Evolutionary conservation across 805 yeast species (phyloP).

Genomic region (Metschnikowia kunwiensis): DNA sequence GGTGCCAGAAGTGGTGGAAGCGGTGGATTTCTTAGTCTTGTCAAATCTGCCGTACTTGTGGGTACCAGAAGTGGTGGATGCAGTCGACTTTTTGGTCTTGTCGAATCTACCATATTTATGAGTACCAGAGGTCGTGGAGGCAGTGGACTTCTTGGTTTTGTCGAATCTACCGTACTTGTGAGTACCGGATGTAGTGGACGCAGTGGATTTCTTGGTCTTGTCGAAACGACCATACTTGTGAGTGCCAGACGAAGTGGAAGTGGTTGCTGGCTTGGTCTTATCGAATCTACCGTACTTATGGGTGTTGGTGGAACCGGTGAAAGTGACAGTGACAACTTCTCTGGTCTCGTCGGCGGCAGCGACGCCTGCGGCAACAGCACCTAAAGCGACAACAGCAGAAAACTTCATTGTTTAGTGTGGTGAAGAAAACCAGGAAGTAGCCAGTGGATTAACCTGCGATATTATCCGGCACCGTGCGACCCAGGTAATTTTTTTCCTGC

Average conservation of each 20-base stretch:
- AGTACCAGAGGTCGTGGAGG: conserved; percentile 26
- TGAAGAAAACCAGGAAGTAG: too few relatives aligned
- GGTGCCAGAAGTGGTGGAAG: conserved; percentile 33
- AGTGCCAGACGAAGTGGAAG: conserved; percentile 17
- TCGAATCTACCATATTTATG: conserved; percentile 26
- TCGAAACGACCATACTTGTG: conserved; percentile 21
- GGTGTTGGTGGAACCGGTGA: conserved; percentile 20
- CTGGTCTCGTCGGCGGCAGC: conserved; percentile 16
- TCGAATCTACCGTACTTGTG: conserved; percentile 57
- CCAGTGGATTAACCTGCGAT: too few relatives aligned
- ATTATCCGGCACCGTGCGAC: too few relatives aligned
- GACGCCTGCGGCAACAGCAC: conserved; percentile 16
- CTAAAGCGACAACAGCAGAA: conserved; percentile 18
- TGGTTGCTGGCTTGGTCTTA: conserved; percentile 19
- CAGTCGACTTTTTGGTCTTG: conserved; percentile 14
- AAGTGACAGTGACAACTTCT: conserved; percentile 18
- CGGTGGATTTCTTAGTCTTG: conserved; percentile 35
- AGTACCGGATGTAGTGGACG: conserved; percentile 27
- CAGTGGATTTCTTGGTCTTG: conserved; percentile 17
- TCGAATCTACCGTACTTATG: conserved; percentile 24
- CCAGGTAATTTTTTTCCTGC: too few relatives aligned
- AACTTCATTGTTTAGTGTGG: too few relatives aligned
- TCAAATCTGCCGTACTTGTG: conserved; percentile 32
- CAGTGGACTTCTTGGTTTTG: conserved; percentile 36
- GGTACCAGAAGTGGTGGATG: conserved; percentile 25